Percentiles rank a stretch among this genome's conserved stretches.
These are phyloP conservation scores for Takakia lepidozioides DNA, from an alignment of 225 moss, liverwort and hornwort species.

Conservation along the genomic window DNA sequence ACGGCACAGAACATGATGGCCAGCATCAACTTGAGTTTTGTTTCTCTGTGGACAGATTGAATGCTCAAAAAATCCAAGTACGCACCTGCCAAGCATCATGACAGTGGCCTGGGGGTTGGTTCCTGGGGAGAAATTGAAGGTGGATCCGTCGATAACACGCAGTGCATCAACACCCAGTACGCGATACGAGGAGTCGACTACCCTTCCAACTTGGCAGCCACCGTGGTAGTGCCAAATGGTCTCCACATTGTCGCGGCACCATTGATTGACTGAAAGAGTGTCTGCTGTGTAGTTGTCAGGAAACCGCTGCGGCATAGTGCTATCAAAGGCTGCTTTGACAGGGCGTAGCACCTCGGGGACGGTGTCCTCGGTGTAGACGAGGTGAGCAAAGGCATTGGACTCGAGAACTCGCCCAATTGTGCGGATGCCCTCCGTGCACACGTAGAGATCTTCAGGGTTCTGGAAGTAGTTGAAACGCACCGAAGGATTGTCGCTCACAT, in stretches of 20 bases:
- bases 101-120: constrained; percentile 76
- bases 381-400: constrained; percentile 14
- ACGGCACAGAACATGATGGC: too few species aligned
- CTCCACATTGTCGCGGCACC: constrained; percentile 49
- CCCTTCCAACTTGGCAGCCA: constrained; percentile 29
- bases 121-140: constrained; percentile 57
- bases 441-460: constrained; percentile 18
- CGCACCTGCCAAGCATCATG: constrained; percentile 53
- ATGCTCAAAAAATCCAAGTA: too few species aligned
- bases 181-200: constrained; percentile 40
- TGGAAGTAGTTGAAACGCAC: constrained; percentile 56
- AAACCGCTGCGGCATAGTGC: constrained; percentile 18
- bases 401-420: constrained; percentile 19
- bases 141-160: constrained; percentile 73
- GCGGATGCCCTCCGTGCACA: constrained; percentile 34
- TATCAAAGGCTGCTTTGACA: constrained; percentile 8
- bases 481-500: constrained; percentile 23
- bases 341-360: constrained; percentile 13
- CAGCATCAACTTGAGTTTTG: too few species aligned
- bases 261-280: constrained; percentile 36
- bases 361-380: constrained; percentile 33
- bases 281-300: constrained; percentile 13
- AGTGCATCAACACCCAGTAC: constrained; percentile 61
- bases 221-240: constrained; percentile 89
- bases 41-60: too few species aligned